Base-by-base conservation (phyloP, 805 yeast species). In the Zygotorulaspora danielsina region DNA sequence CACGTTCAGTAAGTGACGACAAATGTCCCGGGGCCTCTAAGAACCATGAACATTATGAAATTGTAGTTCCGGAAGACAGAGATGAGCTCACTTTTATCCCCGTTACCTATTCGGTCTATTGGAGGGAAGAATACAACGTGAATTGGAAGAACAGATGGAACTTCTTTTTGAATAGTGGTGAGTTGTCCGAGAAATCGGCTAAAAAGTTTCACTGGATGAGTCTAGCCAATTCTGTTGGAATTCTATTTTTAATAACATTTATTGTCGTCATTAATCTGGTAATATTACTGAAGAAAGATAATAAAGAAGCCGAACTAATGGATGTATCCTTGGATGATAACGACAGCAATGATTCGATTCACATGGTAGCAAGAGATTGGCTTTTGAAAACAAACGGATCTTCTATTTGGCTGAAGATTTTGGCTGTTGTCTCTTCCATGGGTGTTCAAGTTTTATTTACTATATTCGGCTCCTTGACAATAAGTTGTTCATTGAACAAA, bases 71-170 rank as follows among this genome's bases (percentile, higher is more conserved):
- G 18, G 55, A 66, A 7, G 64, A 64, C 6, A 49, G 47, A 21
- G 50, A 44, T 12, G 70, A 66, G 9, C 51, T 59, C n/a, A 55
- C 65, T 1, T 55, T 69, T 25, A 73, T 87, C 22, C 89, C 90
- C 3, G 87, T 78, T 62, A 82, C 96, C 1, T 88, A 86, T 52
- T 77, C 95, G 1, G 87, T 88, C 2, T 82, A 82, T 55, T 87
- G 95, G 94, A 70, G 93, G 57, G 94, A 87, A 57, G 95, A 87
- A 44, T 65, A 66, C 30, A 72, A 76, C 2, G 67, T 84, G 17
- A 71, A 73, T 18, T 83, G 86, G 73, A 70, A 71, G 35, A 69
- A 78, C 42, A 69, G 96, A 50, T 85, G 94, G 93, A 77, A 76
- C 32, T 63, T 81, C 50, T 87, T 81, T 59, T 73, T 79, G 48